These are phyloP conservation scores for Aechmea fasciata DNA, from an alignment of 176 grass and related monocot species.

Conservation along the genomic window DNA sequence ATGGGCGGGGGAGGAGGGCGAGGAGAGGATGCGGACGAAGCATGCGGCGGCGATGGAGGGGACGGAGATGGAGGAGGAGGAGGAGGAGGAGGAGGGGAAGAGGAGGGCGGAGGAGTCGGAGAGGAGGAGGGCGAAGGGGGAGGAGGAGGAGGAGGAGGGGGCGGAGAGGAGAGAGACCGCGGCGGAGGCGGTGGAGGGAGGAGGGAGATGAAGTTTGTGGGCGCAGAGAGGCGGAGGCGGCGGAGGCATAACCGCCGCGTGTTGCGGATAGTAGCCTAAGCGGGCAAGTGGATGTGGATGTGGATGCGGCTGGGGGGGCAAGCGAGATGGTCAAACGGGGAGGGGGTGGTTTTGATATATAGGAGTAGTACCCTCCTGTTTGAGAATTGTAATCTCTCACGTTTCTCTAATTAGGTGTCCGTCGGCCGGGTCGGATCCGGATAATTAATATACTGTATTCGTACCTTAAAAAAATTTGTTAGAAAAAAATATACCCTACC, in stretches of 20 bases:
- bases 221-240: conserved; percentile 27
- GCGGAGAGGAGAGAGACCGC: conserved; percentile 16
- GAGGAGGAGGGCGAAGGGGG: conserved; percentile 41
- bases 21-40: conserved; percentile 20
- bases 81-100: conserved; percentile 42
- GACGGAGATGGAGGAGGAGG: conserved; percentile 11
- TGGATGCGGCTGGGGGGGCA: too few species aligned
- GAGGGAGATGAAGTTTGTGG: conserved; percentile 13
- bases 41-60: conserved; percentile 12
- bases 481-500: too few species aligned
- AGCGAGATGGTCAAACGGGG: too few species aligned
- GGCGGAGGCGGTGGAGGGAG: conserved; percentile 15
- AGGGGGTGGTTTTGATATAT: too few species aligned
- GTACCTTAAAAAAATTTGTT: too few species aligned
- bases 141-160: conserved; percentile 19
- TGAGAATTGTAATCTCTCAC: too few species aligned
- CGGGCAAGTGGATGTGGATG: too few species aligned
- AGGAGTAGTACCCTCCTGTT: too few species aligned
- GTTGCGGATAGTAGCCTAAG: conserved; percentile 7
- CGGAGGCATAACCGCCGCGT: conserved; percentile 43
- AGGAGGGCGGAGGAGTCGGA: conserved; percentile 45
- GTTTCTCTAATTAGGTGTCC: too few species aligned
- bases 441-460: too few species aligned
- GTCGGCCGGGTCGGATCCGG: too few species aligned
- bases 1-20: not conserved